Conservation (phyloP, 805 yeast genomes). For the Kazachstania viticola region DNA sequence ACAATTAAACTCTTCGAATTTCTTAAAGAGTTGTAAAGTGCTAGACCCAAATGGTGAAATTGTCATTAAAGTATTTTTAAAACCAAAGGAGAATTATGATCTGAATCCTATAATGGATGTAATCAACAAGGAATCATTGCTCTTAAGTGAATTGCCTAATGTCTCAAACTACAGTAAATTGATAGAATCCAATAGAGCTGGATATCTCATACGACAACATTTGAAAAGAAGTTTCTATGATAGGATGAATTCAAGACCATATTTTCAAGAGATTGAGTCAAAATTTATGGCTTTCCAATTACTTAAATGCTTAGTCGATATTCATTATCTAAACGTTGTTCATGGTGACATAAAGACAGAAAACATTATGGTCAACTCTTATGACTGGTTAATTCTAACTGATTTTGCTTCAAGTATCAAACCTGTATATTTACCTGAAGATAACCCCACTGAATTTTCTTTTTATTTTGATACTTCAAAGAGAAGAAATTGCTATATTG, state of each 20-base stretch:
- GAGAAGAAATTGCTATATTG: conserved; percentile 78
- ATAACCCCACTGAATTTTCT: conserved; percentile 83
- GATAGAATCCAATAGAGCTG: conserved; percentile 85
- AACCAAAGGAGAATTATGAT: conserved; percentile 36
- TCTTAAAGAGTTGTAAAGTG: conserved; percentile 77
- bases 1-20: conserved; percentile 69
- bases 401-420: conserved; percentile 74
- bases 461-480: conserved; percentile 88
- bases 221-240: conserved; percentile 76
- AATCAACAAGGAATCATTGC: conserved; percentile 24
- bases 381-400: conserved; percentile 75
- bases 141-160: conserved; percentile 42
- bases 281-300: conserved; percentile 78
- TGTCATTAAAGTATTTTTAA: conserved; percentile 72
- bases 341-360: conserved; percentile 94
- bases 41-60: conserved; percentile 60
- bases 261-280: conserved; percentile 69
- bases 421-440: conserved; percentile 79
- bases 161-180: conserved; percentile 62
- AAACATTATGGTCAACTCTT: conserved; percentile 72
- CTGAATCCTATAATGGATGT: conserved; percentile 20
- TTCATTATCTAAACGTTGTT: conserved; percentile 50
- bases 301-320: conserved; percentile 44
- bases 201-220: conserved; percentile 76
- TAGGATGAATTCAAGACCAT: conserved; percentile 77